Evolutionary conservation across 2,329 filamentous ascomycete species (phyloP).

Genomic region (Colletotrichum nymphaeae): DNA sequence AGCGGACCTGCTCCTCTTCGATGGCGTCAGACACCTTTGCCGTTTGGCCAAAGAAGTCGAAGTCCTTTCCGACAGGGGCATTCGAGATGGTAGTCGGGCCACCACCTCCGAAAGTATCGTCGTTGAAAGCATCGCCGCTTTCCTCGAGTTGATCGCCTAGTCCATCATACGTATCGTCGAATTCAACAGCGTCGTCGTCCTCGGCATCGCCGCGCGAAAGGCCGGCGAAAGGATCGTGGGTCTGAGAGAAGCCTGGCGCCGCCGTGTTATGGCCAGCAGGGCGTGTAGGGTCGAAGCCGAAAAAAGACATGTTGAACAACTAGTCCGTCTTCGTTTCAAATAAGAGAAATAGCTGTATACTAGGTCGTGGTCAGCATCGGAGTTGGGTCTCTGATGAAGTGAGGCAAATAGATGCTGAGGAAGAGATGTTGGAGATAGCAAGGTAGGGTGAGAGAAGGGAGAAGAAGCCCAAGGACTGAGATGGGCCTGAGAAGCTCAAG

Average conservation of each 20-base stretch:
- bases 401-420: conserved; percentile 3
- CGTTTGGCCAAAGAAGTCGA: conserved; percentile 96
- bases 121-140: conserved; percentile 93
- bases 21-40: conserved; percentile 88
- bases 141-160: conserved; percentile 92
- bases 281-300: conserved; percentile 82
- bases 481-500: background rate
- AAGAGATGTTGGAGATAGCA: background rate
- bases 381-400: conserved; percentile 4
- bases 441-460: background rate
- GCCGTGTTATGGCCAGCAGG: conserved; percentile 74
- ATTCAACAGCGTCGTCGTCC: conserved; percentile 73
- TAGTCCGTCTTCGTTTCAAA: conserved; percentile 14
- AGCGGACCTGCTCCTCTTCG: conserved; percentile 90
- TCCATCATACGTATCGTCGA: conserved; percentile 97
- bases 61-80: conserved; percentile 83
- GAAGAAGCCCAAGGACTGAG: background rate
- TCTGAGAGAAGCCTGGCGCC: conserved; percentile 84
- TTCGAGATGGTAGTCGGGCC: conserved; percentile 50
- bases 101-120: conserved; percentile 84
- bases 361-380: conserved; percentile 24
- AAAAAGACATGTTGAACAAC: conserved; percentile 81
- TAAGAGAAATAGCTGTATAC: conserved; percentile 29
- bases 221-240: conserved; percentile 87
- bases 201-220: conserved; percentile 75